phyloP scores from a whole-genome alignment of 257 asterid species.

The Buddleja alternifolia region DNA sequence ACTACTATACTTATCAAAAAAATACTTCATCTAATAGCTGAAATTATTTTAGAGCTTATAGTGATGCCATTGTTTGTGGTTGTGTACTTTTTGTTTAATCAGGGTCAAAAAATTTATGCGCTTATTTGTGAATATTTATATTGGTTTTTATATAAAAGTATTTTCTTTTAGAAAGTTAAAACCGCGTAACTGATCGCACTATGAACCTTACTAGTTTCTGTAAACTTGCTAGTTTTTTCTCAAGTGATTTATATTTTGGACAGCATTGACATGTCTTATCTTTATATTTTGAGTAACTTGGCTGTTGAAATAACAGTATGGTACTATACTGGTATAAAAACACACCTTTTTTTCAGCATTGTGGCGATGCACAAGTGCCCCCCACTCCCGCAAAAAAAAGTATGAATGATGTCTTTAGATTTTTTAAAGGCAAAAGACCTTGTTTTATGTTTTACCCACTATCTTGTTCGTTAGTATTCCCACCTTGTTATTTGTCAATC shows the following conservation, averaged over 20 bases:
- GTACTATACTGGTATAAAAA: slow-evolving; percentile 3
- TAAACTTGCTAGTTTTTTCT: background rate
- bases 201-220: background rate
- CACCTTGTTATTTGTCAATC: background rate
- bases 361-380: background rate
- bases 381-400: too few relatives aligned
- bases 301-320: background rate
- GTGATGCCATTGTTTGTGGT: too few relatives aligned
- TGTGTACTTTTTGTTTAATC: too few relatives aligned
- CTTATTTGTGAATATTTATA: too few relatives aligned
- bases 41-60: too few relatives aligned
- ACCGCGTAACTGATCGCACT: background rate
- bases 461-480: slow-evolving; percentile 12
- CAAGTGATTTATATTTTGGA: background rate
- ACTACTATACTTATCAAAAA: too few relatives aligned
- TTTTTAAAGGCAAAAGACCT: background rate
- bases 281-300: slow-evolving; percentile 4
- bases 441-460: slow-evolving; percentile 7
- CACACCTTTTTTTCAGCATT: background rate
- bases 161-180: background rate
- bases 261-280: background rate
- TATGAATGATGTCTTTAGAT: background rate
- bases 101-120: background rate
- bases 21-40: too few relatives aligned
- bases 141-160: too few relatives aligned